Conservation (phyloP, 1,139 yeast species). For the Chernovozyma aurita region DNA sequence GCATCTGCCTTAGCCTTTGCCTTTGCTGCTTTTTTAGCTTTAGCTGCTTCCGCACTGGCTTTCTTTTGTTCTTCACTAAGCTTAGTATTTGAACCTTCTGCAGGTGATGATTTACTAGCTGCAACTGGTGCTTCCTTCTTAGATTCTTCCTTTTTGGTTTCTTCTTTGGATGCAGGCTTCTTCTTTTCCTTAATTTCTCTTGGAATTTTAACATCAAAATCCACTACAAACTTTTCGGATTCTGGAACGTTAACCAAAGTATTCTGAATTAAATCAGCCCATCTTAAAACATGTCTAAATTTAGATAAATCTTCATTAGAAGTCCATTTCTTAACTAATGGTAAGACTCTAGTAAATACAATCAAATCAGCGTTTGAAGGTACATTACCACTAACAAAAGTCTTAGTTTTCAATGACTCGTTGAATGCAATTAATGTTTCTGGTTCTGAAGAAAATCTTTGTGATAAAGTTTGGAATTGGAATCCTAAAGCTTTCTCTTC, state of each 20-base stretch:
- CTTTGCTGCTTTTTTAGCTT: slow-evolving; percentile 74
- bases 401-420: slow-evolving; percentile 60
- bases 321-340: slow-evolving; percentile 54
- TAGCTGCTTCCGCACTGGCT: slow-evolving; percentile 55
- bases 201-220: slow-evolving; percentile 61
- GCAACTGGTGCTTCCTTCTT: slow-evolving; percentile 15
- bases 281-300: slow-evolving; percentile 81
- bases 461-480: slow-evolving; percentile 75
- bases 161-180: slow-evolving; percentile 32
- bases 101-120: slow-evolving; percentile 14
- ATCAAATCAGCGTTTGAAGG: slow-evolving; percentile 67
- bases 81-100: slow-evolving; percentile 18
- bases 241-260: slow-evolving; percentile 52
- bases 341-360: slow-evolving; percentile 62
- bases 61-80: slow-evolving; percentile 58
- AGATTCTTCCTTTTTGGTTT: slow-evolving; percentile 20
- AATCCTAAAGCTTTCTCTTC: slow-evolving; percentile 69
- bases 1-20: slow-evolving; percentile 63
- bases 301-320: slow-evolving; percentile 49
- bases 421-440: slow-evolving; percentile 60
- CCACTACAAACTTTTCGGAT: slow-evolving; percentile 48
- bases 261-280: slow-evolving; percentile 85
- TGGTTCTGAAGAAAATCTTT: slow-evolving; percentile 47
- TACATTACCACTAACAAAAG: slow-evolving; percentile 63
- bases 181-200: slow-evolving; percentile 48